Conservation (phyloP, 768 basidiomycete genomes). For the Leccinum truebloodii region DNA sequence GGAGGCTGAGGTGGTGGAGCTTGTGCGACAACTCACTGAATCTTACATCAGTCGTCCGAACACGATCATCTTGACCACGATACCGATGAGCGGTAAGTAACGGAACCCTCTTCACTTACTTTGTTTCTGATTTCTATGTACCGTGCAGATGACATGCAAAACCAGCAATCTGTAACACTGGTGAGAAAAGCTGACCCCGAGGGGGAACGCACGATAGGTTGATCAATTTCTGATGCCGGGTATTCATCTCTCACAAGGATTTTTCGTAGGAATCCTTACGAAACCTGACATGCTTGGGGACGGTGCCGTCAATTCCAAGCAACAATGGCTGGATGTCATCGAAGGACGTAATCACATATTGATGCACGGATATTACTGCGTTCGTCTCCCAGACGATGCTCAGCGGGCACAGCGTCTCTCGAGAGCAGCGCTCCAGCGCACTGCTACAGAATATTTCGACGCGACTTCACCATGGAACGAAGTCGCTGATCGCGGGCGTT, state of each 20-base stretch:
- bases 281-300: slow-evolving; percentile 59
- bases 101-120: neutral
- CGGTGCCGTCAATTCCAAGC: slow-evolving; percentile 43
- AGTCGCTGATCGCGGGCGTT: too few relatives aligned
- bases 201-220: slow-evolving; percentile 65
- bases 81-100: slow-evolving; percentile 60
- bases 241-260: neutral
- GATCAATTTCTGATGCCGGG: neutral
- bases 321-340: slow-evolving; percentile 53
- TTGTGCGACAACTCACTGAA: slow-evolving; percentile 51
- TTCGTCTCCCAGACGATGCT: slow-evolving; percentile 61
- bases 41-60: slow-evolving; percentile 38
- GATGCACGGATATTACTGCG: slow-evolving; percentile 63
- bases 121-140: neutral
- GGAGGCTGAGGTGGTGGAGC: slow-evolving; percentile 37
- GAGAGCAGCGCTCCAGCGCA: slow-evolving; percentile 36
- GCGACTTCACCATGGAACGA: too few relatives aligned
- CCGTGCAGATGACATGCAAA: slow-evolving; percentile 64
- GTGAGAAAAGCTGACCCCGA: slow-evolving; percentile 54
- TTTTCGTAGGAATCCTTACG: slow-evolving; percentile 58
- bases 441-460: too few relatives aligned
- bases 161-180: slow-evolving; percentile 56
- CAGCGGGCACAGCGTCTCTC: slow-evolving; percentile 45
- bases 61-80: slow-evolving; percentile 50
- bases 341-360: slow-evolving; percentile 47